Evolutionary conservation across 2,329 filamentous ascomycete genomes (phyloP), one percentile per base, ranked within the genome.

Genomic region (Fusarium verrucosum): DNA sequence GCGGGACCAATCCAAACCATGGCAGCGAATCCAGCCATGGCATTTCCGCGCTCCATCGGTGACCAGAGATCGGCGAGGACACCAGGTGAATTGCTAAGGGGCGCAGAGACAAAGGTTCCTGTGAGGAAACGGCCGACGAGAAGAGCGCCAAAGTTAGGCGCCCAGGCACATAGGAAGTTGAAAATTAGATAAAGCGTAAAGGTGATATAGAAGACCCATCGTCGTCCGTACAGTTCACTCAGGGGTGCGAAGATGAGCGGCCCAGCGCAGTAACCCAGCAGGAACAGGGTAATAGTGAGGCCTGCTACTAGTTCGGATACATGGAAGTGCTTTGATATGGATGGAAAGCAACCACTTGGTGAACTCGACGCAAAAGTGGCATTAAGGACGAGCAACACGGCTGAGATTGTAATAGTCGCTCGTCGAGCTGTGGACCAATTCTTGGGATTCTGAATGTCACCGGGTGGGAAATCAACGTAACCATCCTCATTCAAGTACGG

Each of bases 1-100:
- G 95, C 81, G 8, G 89, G 89, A 49, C 89, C 89, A 62, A 90
- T 72, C 76, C 94, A 94, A 0, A 91, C 91, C 3, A 90, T 91
- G 2, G 90, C 90, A 17, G 85, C 88, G 76, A 94, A 94, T 10
- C 89, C 88, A 5, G 91, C 90, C 89, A 94, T 94, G 7, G 91
- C 90, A 3, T 93, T 87, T 66, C 91, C 92, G 37, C 91, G 84
- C 75, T 95, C 90, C 73, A 93, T 90, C 33, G 87, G 90, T 44
- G 78, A 85, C 89, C 90, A 94, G 14, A 94, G 77, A 77, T 95
- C 91, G 10, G 91, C 89, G 6, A 95, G 77, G 2, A 90, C 93
- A 10, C 91, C 92, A 41, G 91, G 91, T 7, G 92, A 90, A 1
- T 94, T 82, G 0, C 90, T 92, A 87, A 94, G 92, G 2, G 91